phyloP scores from a whole-genome alignment of 345 rosid species.

The Jatropha curcas region DNA sequence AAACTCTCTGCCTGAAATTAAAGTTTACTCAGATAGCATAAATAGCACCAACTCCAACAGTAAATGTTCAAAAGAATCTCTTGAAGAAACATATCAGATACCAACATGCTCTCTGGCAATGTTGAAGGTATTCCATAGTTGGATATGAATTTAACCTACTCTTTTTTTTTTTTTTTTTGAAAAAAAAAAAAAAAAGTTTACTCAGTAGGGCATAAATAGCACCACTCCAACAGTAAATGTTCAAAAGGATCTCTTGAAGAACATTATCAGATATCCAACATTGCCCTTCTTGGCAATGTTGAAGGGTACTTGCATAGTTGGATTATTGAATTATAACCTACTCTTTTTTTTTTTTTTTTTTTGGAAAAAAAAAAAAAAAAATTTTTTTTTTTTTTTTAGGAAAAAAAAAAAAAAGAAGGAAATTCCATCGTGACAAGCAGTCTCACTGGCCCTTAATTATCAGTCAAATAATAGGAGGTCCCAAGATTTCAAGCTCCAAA shows the following conservation, averaged over 20 bases:
- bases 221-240: background rate
- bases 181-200: too few species aligned
- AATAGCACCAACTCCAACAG: background rate
- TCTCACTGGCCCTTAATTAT: background rate
- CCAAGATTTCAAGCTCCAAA: conserved; percentile 7
- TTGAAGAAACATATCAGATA: background rate
- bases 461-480: background rate
- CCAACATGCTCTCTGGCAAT: background rate
- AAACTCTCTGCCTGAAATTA: background rate
- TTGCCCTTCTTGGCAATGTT: background rate
- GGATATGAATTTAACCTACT: background rate
- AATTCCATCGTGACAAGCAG: background rate
- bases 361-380: too few species aligned
- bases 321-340: background rate
- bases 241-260: background rate
- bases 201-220: background rate
- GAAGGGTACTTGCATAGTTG: background rate
- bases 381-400: too few species aligned
- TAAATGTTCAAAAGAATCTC: background rate
- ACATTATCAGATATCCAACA: background rate
- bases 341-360: background rate
- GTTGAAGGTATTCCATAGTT: background rate
- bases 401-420: background rate
- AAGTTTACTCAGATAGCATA: background rate
- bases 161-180: background rate